Evolutionary conservation across 768 basidiomycete species (phyloP).

Genomic region (Leccinum olivaceopallidum): DNA sequence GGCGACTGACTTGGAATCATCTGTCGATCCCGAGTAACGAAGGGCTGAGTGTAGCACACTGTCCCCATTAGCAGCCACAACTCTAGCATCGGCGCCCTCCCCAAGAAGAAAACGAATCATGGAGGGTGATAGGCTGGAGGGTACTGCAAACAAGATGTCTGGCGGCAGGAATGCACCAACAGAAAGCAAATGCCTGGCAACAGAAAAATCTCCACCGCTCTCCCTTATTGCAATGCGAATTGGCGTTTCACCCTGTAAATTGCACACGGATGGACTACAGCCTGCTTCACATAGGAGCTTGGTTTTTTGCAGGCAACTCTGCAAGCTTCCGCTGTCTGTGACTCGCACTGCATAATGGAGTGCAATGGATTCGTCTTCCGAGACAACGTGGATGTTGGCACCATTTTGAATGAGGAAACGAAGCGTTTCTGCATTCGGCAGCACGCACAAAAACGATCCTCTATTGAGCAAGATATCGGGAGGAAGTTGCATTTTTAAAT

Average conservation of each 20-base stretch:
- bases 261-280: neutral
- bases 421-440: neutral
- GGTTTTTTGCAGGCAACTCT: neutral
- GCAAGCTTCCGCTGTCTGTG: neutral
- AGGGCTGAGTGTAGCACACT: neutral
- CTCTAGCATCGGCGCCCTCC: neutral
- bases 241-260: neutral
- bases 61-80: neutral
- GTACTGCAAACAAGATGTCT: neutral
- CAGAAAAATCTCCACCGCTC: accelerated
- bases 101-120: neutral
- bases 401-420: neutral
- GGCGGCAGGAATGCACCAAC: neutral
- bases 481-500: neutral
- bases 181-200: neutral
- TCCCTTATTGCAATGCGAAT: neutral
- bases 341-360: neutral
- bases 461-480: neutral
- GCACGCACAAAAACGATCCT: neutral
- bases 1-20: no score
- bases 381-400: neutral
- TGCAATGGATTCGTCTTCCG: neutral
- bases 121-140: neutral
- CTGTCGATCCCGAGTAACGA: accelerated
- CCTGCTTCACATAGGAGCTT: neutral